Evolutionary conservation across 2,329 filamentous ascomycete genomes (phyloP).

Genomic region (Zasmidium cellare): DNA sequence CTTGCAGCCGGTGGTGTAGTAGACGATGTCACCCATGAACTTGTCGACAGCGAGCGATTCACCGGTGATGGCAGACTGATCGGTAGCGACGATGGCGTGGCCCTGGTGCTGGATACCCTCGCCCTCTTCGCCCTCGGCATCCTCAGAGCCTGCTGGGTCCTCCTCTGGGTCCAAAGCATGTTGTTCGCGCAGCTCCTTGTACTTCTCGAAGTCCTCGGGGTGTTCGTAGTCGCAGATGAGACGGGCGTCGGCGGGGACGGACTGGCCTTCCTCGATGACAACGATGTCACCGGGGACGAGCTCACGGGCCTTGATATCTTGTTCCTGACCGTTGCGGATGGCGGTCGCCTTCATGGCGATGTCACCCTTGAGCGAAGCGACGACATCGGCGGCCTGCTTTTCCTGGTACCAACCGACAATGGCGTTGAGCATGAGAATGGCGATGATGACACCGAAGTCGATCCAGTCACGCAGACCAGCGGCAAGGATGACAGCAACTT

Average conservation of each 20-base stretch:
- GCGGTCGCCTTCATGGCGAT: slow-evolving; percentile 73
- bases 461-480: slow-evolving; percentile 75
- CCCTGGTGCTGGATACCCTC: slow-evolving; percentile 63
- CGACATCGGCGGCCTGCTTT: slow-evolving; percentile 77
- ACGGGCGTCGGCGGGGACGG: slow-evolving; percentile 68
- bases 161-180: slow-evolving; percentile 55
- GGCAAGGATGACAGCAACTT: slow-evolving; percentile 71
- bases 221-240: slow-evolving; percentile 72
- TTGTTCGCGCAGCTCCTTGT: slow-evolving; percentile 62
- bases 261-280: slow-evolving; percentile 70
- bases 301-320: slow-evolving; percentile 71
- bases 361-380: slow-evolving; percentile 72
- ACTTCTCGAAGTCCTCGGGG: slow-evolving; percentile 66
- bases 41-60: slow-evolving; percentile 78
- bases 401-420: slow-evolving; percentile 79
- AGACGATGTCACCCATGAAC: slow-evolving; percentile 73
- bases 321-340: slow-evolving; percentile 66
- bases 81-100: slow-evolving; percentile 67
- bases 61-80: slow-evolving; percentile 79
- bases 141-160: slow-evolving; percentile 61
- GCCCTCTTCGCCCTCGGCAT: slow-evolving; percentile 59
- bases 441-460: slow-evolving; percentile 75
- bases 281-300: slow-evolving; percentile 76
- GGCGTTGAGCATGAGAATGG: slow-evolving; percentile 73
- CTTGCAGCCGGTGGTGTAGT: slow-evolving; percentile 82